Evolutionary conservation across 2,329 filamentous ascomycete genomes (phyloP), one percentile per base, ranked within the genome.

Genomic region (Aspergillus caelatus): DNA sequence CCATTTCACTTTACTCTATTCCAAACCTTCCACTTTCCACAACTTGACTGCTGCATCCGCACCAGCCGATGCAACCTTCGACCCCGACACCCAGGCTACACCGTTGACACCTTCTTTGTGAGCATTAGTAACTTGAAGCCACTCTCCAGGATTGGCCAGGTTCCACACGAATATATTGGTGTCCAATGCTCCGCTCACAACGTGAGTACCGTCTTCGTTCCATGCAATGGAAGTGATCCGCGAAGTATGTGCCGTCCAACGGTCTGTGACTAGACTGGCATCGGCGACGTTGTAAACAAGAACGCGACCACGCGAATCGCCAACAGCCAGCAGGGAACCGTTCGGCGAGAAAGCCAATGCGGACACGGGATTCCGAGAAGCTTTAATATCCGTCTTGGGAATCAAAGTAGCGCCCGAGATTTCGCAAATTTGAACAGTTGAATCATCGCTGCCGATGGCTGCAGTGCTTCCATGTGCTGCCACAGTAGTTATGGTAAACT

Each of bases 91-190:
- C 93, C 94, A 99, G 14, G 86, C 86, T 19, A 98, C 90, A 19
- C 92, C 94, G 69, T 91, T 93, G 21, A 98, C 93, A 11, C 95
- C 95, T 74, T 98, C 95, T 81, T 97, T 97, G 81, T 99, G 95
- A 57, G 94, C 93, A 74, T 97, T 96, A 26, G 88, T 80, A 16
- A 89, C 90, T 82, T 95, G 94, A 69, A 96, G 86, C 69, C 94
- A 86, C 78, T 91, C 91, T 2, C 92, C 93, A 0, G 94, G 94
- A 75, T 92, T 91, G 50, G 83, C 81, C 61, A 97, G 79, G 76
- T 92, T 97, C 93, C 95, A 99, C 34, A 97, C 89, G 75, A 92
- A 94, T 23, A 99, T 86, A 73, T 96, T 93, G 0, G 94, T 97
- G 76, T 99, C 95, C 57, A 99, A 81, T 53, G 88, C 90, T 14